These are phyloP conservation scores for Alternaria hordeiaustralica DNA, from an alignment of 2,329 filamentous ascomycete genomes.

Conservation along the genomic window DNA sequence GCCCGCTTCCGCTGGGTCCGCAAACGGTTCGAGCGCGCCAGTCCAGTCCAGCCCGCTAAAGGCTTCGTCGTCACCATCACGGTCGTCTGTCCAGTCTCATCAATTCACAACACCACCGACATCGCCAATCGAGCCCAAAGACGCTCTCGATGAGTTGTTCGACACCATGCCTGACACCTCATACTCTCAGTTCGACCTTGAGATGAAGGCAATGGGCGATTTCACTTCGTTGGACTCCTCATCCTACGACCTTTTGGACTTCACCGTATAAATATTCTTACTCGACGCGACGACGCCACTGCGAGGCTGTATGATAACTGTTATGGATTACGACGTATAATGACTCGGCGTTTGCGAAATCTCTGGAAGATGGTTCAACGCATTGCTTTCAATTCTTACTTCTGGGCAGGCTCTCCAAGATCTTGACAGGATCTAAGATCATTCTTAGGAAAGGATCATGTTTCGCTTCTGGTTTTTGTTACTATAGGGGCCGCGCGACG, in stretches of 20 bases:
- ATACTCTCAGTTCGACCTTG: conserved; percentile 48
- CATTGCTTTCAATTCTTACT: conserved; percentile 7
- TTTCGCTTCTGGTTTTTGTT: conserved; percentile 19
- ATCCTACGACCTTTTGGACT: conserved; percentile 46
- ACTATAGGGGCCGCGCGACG: conserved; percentile 19
- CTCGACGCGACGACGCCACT: conserved; percentile 3
- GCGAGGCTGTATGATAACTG: conserved; percentile 39
- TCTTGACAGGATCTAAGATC: conserved; percentile 4
- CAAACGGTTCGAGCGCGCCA: conserved; percentile 19
- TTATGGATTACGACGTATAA: conserved; percentile 16
- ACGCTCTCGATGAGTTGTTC: conserved; percentile 46
- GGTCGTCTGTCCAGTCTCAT: conserved; percentile 44
- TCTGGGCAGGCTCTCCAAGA: conserved; percentile 7
- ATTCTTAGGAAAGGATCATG: conserved; percentile 18
- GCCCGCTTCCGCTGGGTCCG: conserved; percentile 35
- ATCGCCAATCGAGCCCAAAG: conserved; percentile 42
- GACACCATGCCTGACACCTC: conserved; percentile 37
- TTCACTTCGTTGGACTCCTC: conserved; percentile 39
- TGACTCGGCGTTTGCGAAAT: conserved; percentile 13
- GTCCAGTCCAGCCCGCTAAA: conserved; percentile 37
- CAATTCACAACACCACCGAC: conserved; percentile 48
- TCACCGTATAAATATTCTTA: conserved; percentile 31
- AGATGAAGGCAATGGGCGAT: conserved; percentile 48
- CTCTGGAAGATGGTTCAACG: conserved; percentile 16
- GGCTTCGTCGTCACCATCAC: conserved; percentile 40